Evolutionary conservation across 352 stramenopile genomes (phyloP).

Genomic region (Globisporangium paroecandrum): DNA sequence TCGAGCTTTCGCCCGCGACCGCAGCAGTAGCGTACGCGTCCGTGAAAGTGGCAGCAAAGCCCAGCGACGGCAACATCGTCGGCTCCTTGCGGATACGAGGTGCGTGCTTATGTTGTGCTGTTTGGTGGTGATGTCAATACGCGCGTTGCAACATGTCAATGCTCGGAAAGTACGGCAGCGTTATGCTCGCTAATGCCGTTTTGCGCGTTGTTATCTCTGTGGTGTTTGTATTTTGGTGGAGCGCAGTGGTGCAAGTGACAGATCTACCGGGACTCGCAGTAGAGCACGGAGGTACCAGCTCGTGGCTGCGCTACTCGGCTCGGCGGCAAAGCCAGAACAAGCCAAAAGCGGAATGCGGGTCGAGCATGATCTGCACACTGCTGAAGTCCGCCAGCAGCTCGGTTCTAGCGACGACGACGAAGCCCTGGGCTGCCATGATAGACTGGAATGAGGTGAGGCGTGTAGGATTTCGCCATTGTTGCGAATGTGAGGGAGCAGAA

Average conservation of each 20-base stretch:
- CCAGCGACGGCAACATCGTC: conserved; percentile 35
- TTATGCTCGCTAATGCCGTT: neutral
- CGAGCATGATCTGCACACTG: conserved; percentile 52
- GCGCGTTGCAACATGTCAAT: conserved; percentile 1
- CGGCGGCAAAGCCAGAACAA: conserved; percentile 23
- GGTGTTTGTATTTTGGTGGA: neutral
- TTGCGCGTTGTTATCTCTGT: neutral
- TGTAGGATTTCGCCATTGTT: neutral
- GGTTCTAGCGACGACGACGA: conserved; percentile 43
- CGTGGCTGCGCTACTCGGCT: conserved; percentile 47
- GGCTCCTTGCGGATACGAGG: conserved; percentile 60
- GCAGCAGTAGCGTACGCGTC: conserved; percentile 47
- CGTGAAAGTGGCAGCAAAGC: conserved; percentile 42
- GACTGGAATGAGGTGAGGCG: conserved; percentile 50
- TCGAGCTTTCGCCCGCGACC: conserved; percentile 42
- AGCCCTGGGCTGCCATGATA: conserved; percentile 32
- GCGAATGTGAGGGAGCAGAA: neutral
- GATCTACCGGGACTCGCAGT: conserved; percentile 37
- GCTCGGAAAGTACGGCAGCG: neutral
- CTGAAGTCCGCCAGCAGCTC: conserved; percentile 28
- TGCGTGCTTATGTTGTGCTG: conserved; percentile 15
- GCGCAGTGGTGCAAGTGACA: conserved; percentile 43
- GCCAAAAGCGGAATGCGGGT: conserved; percentile 20
- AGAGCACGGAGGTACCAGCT: conserved; percentile 23
- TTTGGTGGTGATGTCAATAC: too few relatives aligned